Base-by-base conservation (phyloP, 2,329 filamentous ascomycete species). In the Remersonia thermophila region DNA sequence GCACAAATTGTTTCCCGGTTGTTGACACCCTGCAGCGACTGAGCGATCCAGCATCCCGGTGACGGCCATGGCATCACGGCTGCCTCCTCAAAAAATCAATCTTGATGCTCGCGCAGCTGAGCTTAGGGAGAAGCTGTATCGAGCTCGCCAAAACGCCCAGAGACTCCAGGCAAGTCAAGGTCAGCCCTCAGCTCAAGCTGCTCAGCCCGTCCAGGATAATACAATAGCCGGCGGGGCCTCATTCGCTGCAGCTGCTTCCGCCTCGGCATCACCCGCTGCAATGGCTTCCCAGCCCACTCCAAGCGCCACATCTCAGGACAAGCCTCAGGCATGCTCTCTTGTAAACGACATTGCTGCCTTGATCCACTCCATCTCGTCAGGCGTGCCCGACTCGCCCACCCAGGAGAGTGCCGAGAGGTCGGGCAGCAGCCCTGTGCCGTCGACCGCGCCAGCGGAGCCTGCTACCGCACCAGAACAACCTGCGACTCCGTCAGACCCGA, bases 81-180 rank as follows among this genome's bases (percentile, higher is more conserved):
- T n/a, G n/a, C n/a, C n/a, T n/a, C n/a, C n/a, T n/a, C n/a, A n/a
- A n/a, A n/a, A n/a, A n/a, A n/a, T n/a, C n/a, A n/a, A 28, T 4
- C 40, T 47, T n/a, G 46, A 43, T 32, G 45, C 46, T 9, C 43
- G 43, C 13, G 42, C 47, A 4, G 47, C 49, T 3, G 43, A 47
- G 30, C 41, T 51, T 5, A 50, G 44, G 37, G 39, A 49, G 33
- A 50, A 43, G 31, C 40, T 51, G 18, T 25, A 41, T 16, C 13
- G 36, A 39, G 30, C 26, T 35, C 10, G 25, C 25, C 25, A 27
- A n/a, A n/a, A 10, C 25, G 10, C 25, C 25, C 25, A n/a, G 10
- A n/a, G 10, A 9, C 10, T 27, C 25, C 5, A 27, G 25, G 10
- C 10, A 10, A 27, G 25, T n/a, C 10, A 9, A 27, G 25, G 25